Percentiles rank a stretch among this genome's conserved stretches.
These are phyloP conservation scores for Fraxinus sp. DNA, from an alignment of 305 asterid species.

Conservation along the genomic window DNA sequence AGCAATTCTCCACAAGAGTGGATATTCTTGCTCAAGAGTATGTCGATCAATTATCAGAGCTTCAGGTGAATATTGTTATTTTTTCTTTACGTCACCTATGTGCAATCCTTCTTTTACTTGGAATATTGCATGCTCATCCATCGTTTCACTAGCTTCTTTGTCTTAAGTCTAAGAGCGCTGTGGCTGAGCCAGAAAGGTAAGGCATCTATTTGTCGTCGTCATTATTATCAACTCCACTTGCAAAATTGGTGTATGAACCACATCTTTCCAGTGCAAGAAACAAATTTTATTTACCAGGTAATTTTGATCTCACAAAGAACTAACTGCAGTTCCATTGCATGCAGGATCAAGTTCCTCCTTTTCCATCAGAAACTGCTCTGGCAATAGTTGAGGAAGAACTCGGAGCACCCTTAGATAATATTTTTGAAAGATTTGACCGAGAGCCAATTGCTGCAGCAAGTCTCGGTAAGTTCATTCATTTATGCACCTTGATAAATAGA, in stretches of 20 bases:
- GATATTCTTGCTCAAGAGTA: constrained; percentile 99
- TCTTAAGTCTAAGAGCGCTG: not conserved
- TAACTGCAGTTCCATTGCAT: constrained; percentile 5
- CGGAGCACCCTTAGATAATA: constrained; percentile 56
- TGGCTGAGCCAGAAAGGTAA: not conserved
- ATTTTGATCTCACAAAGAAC: not conserved
- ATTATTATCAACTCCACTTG: not conserved
- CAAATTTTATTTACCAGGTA: not conserved
- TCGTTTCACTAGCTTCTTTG: not conserved
- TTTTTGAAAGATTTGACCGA: constrained; percentile 76
- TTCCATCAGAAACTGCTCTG: constrained; percentile 87
- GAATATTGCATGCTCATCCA: not conserved
- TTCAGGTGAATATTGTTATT: constrained; percentile 54
- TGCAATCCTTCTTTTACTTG: not conserved
- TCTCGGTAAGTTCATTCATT: constrained; percentile 55
- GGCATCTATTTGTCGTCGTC: not conserved
- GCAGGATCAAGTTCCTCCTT: constrained; percentile 99
- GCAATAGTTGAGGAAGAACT: constrained; percentile 88
- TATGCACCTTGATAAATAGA: constrained; percentile 3
- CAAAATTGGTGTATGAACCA: not conserved
- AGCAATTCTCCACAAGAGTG: constrained; percentile 95
- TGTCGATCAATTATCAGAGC: constrained; percentile 94
- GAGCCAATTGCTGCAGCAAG: constrained; percentile 98
- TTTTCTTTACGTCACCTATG: not conserved
- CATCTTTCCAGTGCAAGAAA: not conserved